These are phyloP conservation scores for Aspergillus neotritici DNA, from an alignment of 2,329 filamentous ascomycete species.

Conservation along the genomic window DNA sequence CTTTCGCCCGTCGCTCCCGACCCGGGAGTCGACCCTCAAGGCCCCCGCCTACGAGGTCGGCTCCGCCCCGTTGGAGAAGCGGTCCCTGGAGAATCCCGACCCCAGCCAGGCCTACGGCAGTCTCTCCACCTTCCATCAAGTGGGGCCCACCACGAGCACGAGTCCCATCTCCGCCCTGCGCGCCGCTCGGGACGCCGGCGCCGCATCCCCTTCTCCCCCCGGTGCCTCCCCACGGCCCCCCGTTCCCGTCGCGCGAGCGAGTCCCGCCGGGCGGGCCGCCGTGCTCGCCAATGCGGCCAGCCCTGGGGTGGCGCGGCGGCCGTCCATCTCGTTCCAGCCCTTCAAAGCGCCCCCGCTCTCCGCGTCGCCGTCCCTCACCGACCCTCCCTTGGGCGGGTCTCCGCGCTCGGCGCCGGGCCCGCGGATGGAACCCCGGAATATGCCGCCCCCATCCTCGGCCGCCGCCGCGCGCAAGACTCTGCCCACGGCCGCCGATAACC, in stretches of 20 bases:
- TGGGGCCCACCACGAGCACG: slow-evolving; percentile 68
- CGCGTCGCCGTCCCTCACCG: slow-evolving; percentile 64
- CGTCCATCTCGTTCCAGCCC: slow-evolving; percentile 85
- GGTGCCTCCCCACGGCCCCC: slow-evolving; percentile 48
- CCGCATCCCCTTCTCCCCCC: slow-evolving; percentile 46
- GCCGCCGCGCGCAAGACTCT: slow-evolving; percentile 34
- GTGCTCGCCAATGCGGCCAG: slow-evolving; percentile 45
- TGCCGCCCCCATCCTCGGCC: slow-evolving; percentile 35
- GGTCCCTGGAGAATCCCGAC: slow-evolving; percentile 49
- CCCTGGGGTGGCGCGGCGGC: slow-evolving; percentile 56
- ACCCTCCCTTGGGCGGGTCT: slow-evolving; percentile 47
- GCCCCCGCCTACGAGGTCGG: slow-evolving; percentile 53
- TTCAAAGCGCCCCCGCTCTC: slow-evolving; percentile 97
- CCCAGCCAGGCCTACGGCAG: slow-evolving; percentile 80
- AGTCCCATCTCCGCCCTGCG: slow-evolving; percentile 81
- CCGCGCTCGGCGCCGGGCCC: slow-evolving; percentile 45
- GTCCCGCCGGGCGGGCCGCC: slow-evolving; percentile 28
- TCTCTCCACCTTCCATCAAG: slow-evolving; percentile 76
- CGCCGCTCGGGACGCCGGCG: slow-evolving; percentile 54
- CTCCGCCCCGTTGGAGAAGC: slow-evolving; percentile 64
- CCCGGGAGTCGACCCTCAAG: slow-evolving; percentile 39
- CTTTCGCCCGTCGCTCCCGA: slow-evolving; percentile 71
- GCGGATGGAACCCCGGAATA: slow-evolving; percentile 37
- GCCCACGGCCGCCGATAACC: slow-evolving; percentile 56
- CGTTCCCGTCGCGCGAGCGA: slow-evolving; percentile 33